phyloP scores from a whole-genome alignment of 1,284 basidiomycete species.

The Fomitopsis schrenkii region DNA sequence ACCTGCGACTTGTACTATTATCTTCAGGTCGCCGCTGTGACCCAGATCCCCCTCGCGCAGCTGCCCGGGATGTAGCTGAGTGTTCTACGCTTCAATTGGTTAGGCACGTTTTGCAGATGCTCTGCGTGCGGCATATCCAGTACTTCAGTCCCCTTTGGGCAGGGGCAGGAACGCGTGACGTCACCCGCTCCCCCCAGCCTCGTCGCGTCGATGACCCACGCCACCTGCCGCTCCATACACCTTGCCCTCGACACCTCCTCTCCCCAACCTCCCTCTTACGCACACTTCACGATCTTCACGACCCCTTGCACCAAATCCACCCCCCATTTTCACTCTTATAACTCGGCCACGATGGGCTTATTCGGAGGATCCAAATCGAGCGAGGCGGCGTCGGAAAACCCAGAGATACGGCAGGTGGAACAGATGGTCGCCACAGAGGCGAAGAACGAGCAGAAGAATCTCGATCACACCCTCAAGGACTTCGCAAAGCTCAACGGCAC shows the following conservation, averaged over 20 bases:
- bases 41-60: too few relatives aligned
- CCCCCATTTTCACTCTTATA: background rate
- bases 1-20: too few relatives aligned
- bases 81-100: too few relatives aligned
- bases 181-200: background rate
- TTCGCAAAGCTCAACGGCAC: conserved; percentile 43
- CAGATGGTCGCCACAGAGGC: conserved; percentile 42
- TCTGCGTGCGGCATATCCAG: too few relatives aligned
- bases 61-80: too few relatives aligned
- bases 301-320: background rate
- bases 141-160: too few relatives aligned
- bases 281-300: background rate
- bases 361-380: conserved; percentile 20
- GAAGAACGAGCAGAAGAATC: conserved; percentile 40
- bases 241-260: background rate
- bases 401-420: conserved; percentile 40
- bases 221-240: background rate
- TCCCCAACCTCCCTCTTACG: background rate
- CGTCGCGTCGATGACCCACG: background rate
- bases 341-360: conserved; percentile 15
- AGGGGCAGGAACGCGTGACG: conserved; percentile 1
- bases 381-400: conserved; percentile 15
- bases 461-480: conserved; percentile 43
- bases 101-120: too few relatives aligned
- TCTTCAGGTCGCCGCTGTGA: too few relatives aligned